Evolutionary conservation across 139 green algal species (phyloP).

Genomic region (Coelastrella sp.): DNA sequence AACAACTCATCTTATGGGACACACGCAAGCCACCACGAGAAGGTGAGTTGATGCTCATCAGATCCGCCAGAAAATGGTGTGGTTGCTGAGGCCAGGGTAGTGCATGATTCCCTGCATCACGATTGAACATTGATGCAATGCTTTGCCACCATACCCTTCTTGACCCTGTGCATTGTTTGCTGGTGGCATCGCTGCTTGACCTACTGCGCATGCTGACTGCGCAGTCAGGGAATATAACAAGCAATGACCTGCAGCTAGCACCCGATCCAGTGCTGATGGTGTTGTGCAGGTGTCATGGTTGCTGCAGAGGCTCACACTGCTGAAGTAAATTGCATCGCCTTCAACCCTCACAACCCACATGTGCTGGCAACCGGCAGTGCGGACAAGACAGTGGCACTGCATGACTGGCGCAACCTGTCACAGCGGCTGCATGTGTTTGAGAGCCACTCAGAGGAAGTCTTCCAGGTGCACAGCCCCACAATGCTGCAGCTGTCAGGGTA

Average conservation of each 20-base stretch:
- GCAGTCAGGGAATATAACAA: not conserved
- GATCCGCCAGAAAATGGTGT: no score
- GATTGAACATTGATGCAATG: no score
- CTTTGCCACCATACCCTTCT: no score
- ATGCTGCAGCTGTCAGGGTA: no score
- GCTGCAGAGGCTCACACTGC: slow-evolving; percentile 86
- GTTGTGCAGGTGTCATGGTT: slow-evolving; percentile 59
- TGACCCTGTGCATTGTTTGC: not conserved
- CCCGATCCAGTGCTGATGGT: no score
- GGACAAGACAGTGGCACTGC: slow-evolving; percentile 95
- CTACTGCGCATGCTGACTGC: not conserved
- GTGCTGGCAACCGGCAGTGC: slow-evolving; percentile 96
- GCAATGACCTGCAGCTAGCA: not conserved
- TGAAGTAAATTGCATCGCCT: slow-evolving; percentile 98
- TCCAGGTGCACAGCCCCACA: slow-evolving; percentile 73
- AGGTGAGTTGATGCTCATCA: slow-evolving; percentile 42
- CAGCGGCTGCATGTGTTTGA: slow-evolving; percentile 94
- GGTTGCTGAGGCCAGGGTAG: no score
- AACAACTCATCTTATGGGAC: slow-evolving; percentile 97
- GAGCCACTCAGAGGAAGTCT: slow-evolving; percentile 96
- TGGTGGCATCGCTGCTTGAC: not conserved
- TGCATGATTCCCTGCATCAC: no score
- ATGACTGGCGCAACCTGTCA: slow-evolving; percentile 94
- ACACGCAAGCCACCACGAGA: slow-evolving; percentile 70
- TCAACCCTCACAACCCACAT: slow-evolving; percentile 98